These are phyloP conservation scores for Tilletia horrida DNA, from an alignment of 1,284 basidiomycete species.

Conservation along the genomic window DNA sequence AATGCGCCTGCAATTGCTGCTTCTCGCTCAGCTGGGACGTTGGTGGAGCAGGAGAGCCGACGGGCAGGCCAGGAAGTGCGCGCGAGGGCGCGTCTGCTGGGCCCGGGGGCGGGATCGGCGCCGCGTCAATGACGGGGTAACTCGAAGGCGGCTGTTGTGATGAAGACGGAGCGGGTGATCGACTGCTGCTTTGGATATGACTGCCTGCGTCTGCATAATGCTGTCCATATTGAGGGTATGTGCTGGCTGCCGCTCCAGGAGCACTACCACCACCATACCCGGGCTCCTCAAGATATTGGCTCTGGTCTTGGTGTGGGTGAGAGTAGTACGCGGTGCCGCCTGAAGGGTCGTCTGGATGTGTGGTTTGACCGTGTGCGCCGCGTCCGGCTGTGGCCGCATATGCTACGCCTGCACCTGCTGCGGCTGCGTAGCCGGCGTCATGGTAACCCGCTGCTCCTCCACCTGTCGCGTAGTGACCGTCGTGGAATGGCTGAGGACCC, in stretches of 20 bases:
- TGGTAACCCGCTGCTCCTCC: not conserved
- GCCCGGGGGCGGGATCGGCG: not conserved
- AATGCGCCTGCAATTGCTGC: not conserved
- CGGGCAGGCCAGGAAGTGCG: not conserved
- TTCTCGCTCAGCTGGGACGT: not conserved
- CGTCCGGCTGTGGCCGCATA: not conserved
- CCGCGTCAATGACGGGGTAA: not conserved
- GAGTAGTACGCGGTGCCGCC: not conserved
- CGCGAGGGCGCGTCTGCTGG: not conserved
- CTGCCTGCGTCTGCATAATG: not conserved
- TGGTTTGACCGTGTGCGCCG: not conserved
- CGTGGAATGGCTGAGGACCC: conserved; percentile 43
- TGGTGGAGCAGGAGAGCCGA: not conserved
- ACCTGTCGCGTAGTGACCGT: conserved; percentile 22
- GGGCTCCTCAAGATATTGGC: not conserved
- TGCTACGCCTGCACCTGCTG: not conserved
- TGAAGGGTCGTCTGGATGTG: not conserved
- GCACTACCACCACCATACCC: too few species aligned
- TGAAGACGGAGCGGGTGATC: not conserved
- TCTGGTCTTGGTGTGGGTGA: not conserved
- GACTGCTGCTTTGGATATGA: not conserved
- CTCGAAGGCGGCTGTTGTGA: not conserved
- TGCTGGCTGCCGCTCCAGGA: too few species aligned
- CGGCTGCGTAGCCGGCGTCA: not conserved
- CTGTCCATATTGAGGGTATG: not conserved